Evolutionary conservation across 2,329 filamentous ascomycete species (phyloP).

Genomic region (Xylaria sp.): DNA sequence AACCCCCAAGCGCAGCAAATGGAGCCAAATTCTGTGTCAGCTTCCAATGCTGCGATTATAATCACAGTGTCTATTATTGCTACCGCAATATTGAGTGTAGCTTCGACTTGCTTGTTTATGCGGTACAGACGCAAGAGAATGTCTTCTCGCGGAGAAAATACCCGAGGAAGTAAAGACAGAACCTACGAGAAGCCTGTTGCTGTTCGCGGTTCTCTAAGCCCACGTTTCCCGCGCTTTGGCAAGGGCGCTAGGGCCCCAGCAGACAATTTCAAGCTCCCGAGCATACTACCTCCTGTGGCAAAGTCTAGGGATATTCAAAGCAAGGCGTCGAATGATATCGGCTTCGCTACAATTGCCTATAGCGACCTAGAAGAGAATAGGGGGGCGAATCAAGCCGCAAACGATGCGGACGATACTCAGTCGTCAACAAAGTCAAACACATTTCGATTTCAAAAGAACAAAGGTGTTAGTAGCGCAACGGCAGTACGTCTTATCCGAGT

Average conservation of each 20-base stretch:
- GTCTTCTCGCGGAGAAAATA: conserved; percentile 21
- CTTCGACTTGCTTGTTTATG: conserved; percentile 34
- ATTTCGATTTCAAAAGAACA: conserved; percentile 40
- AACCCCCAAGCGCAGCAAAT: conserved; percentile 32
- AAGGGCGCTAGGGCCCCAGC: conserved; percentile 33
- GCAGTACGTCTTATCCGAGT: conserved; percentile 41
- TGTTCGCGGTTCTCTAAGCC: conserved; percentile 33
- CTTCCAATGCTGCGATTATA: conserved; percentile 40
- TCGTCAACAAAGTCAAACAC: no score
- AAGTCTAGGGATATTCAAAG: conserved; percentile 32
- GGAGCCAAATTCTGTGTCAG: conserved; percentile 37
- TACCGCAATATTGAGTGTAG: conserved; percentile 35
- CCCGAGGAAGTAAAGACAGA: conserved; percentile 20
- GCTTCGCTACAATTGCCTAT: conserved; percentile 35
- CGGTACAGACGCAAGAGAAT: conserved; percentile 37
- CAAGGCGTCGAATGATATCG: conserved; percentile 28
- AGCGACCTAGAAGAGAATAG: conserved; percentile 14
- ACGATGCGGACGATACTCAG: conserved; percentile 25
- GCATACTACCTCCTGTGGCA: conserved; percentile 32
- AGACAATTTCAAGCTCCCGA: conserved; percentile 40
- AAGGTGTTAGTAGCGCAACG: conserved; percentile 36
- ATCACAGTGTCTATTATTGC: conserved; percentile 36
- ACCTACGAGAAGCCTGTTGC: conserved; percentile 34
- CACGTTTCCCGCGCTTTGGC: conserved; percentile 38
- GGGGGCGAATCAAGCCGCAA: not conserved